A percentile compares a stretch with the other conserved stretches of the same genome.
These are phyloP conservation scores for Chlamydomonas reinhardtii DNA, from an alignment of 163 green algal species.

Conservation along the genomic window DNA sequence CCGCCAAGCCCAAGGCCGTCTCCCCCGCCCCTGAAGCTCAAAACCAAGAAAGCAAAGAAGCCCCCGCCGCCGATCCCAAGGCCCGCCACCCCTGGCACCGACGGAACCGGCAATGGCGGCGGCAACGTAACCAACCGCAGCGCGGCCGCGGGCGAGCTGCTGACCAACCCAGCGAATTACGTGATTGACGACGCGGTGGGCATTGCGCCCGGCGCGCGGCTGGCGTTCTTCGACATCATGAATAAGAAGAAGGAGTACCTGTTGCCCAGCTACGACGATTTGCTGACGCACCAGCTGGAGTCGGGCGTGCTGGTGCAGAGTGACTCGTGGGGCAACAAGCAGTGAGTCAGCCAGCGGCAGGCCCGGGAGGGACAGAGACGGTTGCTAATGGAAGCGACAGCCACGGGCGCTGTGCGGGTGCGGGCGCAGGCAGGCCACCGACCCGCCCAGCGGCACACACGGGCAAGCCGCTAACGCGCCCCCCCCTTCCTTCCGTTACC, in stretches of 20 bases:
- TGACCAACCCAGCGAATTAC: neutral
- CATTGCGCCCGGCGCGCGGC: conserved; percentile 80
- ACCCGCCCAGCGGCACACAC: too few relatives aligned
- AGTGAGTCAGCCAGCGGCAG: conserved; percentile 14
- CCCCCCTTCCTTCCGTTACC: neutral
- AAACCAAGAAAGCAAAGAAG: neutral
- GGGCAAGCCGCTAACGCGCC: too few relatives aligned
- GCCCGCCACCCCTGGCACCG: neutral
- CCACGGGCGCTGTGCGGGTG: too few relatives aligned
- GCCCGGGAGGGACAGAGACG: too few relatives aligned
- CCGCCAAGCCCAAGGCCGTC: neutral
- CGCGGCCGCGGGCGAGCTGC: too few relatives aligned
- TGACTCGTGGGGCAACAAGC: conserved; percentile 87
- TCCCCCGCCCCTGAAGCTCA: neutral
- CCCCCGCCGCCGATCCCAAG: too few relatives aligned
- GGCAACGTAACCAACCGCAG: neutral
- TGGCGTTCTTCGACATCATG: conserved; percentile 86
- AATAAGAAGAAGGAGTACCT: neutral
- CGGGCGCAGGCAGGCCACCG: too few relatives aligned
- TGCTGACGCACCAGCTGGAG: conserved; percentile 23
- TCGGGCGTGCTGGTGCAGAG: conserved; percentile 85
- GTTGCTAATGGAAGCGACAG: too few relatives aligned
- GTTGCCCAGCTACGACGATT: neutral
- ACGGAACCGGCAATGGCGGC: neutral
- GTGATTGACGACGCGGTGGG: conserved; percentile 55